Percentiles rank a stretch among this genome's conserved stretches.
Conservation (phyloP, 176 grass and related monocot species). For the Oryza punctata region DNA sequence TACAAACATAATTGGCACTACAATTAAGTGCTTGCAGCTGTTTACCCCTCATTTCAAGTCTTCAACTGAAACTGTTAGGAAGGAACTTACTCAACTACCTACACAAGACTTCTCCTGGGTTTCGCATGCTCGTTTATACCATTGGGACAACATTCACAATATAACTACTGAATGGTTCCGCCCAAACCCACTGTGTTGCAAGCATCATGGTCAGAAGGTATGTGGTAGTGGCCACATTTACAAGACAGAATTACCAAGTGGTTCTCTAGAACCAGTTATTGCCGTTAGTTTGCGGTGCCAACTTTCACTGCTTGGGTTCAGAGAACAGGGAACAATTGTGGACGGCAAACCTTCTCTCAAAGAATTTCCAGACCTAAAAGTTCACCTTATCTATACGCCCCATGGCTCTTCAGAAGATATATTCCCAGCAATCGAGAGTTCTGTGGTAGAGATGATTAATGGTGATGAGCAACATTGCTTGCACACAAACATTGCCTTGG, state of each 20-base stretch:
- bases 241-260: not conserved
- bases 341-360: not conserved
- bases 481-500: not conserved
- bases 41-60: not conserved
- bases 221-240: not conserved
- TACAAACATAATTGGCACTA: not conserved
- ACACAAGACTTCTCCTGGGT: not conserved
- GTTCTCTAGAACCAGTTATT: not conserved
- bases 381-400: not conserved
- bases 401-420: not conserved
- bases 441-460: not conserved
- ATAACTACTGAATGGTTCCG: not conserved
- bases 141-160: not conserved
- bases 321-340: too few relatives aligned
- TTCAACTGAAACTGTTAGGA: not conserved
- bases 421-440: not conserved
- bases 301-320: not conserved
- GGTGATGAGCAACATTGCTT: not conserved
- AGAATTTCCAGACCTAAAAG: not conserved
- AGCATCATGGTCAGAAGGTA: not conserved
- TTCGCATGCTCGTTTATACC: not conserved
- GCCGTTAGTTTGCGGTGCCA: not conserved
- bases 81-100: not conserved
- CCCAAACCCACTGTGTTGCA: slow-evolving; percentile 34
- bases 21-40: slow-evolving; percentile 2